Percentiles rank a stretch among this genome's conserved stretches.
phyloP scores from a whole-genome alignment of 768 basidiomycete species.

The Collybiopsis confluens region DNA sequence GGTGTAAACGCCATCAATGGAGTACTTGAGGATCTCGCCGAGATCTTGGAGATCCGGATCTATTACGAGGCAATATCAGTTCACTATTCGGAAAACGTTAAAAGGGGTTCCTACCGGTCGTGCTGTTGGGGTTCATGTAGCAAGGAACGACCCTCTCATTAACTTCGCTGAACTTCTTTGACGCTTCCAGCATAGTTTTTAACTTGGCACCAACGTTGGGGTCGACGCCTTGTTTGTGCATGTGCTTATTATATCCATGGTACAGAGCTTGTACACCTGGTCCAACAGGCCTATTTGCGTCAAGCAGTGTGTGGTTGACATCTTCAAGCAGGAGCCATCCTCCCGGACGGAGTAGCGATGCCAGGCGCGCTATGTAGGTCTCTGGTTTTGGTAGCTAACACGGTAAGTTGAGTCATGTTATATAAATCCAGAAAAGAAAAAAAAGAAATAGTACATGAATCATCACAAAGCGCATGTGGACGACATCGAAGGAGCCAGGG shows the following conservation, averaged over 20 bases:
- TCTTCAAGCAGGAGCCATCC: conserved; percentile 5
- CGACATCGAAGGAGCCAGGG: background rate
- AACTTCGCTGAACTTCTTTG: background rate
- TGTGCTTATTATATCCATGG: background rate
- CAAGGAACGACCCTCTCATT: conserved; percentile 2
- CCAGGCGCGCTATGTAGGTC: background rate
- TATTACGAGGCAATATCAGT: too few species aligned
- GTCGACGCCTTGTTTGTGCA: conserved; percentile 2
- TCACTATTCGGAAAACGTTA: too few species aligned
- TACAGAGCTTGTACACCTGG: conserved; percentile 1
- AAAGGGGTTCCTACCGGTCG: background rate
- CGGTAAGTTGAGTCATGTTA: too few species aligned
- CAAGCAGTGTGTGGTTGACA: conserved; percentile 3
- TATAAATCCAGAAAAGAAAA: too few species aligned
- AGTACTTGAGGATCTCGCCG: conserved; percentile 1
- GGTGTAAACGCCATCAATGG: conserved; percentile 3
- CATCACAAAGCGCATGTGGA: conserved; percentile 5
- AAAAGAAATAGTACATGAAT: background rate
- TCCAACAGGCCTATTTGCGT: conserved; percentile 1
- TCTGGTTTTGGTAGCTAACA: conserved; percentile 1
- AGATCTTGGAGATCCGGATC: background rate
- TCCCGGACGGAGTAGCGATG: conserved; percentile 3
- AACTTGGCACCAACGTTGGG: background rate
- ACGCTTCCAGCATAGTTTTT: background rate
- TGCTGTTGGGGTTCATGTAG: conserved; percentile 4